Percentiles rank a stretch among this genome's conserved stretches.
These are phyloP conservation scores for Cenococcum geophilum DNA, from an alignment of 495 filamentous ascomycete species.

Conservation along the genomic window DNA sequence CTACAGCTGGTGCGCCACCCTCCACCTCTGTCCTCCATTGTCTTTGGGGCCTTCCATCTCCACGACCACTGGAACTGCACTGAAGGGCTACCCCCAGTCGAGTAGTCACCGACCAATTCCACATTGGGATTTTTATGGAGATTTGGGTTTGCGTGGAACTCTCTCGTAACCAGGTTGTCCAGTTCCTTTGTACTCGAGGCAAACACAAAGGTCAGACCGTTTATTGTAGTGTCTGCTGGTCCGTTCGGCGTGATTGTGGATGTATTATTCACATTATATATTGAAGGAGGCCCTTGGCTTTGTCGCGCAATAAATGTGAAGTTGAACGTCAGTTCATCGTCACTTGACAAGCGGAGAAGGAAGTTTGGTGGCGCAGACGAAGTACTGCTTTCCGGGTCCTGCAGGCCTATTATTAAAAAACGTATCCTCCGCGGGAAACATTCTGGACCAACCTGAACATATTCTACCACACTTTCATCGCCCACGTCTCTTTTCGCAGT, in stretches of 20 bases:
- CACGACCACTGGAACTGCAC: slow-evolving; percentile 93
- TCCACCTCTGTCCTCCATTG: slow-evolving; percentile 72
- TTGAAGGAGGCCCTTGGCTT: slow-evolving; percentile 40
- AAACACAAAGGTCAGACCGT: slow-evolving; percentile 86
- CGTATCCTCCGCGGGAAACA: not conserved
- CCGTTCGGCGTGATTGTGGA: slow-evolving; percentile 43
- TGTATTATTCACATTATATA: slow-evolving; percentile 46
- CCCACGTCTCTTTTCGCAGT: slow-evolving; percentile 65
- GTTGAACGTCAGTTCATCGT: slow-evolving; percentile 84
- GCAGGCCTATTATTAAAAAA: slow-evolving; percentile 5
- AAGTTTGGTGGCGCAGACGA: slow-evolving; percentile 58
- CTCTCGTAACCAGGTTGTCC: slow-evolving; percentile 85
- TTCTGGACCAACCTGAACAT: slow-evolving; percentile 67
- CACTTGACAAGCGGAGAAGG: slow-evolving; percentile 78
- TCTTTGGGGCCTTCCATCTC: slow-evolving; percentile 91
- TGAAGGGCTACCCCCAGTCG: slow-evolving; percentile 70
- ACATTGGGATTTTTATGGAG: slow-evolving; percentile 96
- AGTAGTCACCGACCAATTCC: slow-evolving; percentile 80
- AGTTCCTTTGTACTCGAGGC: slow-evolving; percentile 78
- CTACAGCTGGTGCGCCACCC: slow-evolving; percentile 96
- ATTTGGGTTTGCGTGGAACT: slow-evolving; percentile 96
- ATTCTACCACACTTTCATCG: slow-evolving; percentile 76
- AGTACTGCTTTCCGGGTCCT: slow-evolving; percentile 68
- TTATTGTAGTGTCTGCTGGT: slow-evolving; percentile 66
- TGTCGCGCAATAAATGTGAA: slow-evolving; percentile 88